Percentiles rank a stretch among this genome's conserved stretches.
Evolutionary conservation across 2,329 filamentous ascomycete genomes (phyloP).

Genomic region (Ceratocystis alfenasii): DNA sequence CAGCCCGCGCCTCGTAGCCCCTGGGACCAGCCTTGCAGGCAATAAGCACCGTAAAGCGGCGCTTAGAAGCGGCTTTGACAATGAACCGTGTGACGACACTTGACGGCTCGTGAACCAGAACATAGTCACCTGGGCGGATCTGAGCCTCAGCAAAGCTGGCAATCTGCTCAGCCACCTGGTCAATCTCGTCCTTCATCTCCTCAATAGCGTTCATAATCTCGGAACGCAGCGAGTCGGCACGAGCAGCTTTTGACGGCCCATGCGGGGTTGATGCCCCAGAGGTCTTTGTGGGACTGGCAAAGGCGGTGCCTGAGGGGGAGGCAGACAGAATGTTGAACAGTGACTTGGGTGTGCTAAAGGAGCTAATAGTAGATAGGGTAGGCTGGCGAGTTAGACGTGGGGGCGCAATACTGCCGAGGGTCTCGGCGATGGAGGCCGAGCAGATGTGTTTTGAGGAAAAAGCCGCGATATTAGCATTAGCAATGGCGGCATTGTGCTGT

Average conservation of each 20-base stretch:
- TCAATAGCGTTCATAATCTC: slow-evolving; percentile 90
- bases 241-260: slow-evolving; percentile 28
- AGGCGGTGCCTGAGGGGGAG: slow-evolving; percentile 47
- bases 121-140: slow-evolving; percentile 85
- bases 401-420: slow-evolving; percentile 21
- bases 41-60: slow-evolving; percentile 83
- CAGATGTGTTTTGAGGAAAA: slow-evolving; percentile 24
- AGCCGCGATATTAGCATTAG: slow-evolving; percentile 29
- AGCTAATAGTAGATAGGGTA: slow-evolving; percentile 49
- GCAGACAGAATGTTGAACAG: slow-evolving; percentile 66
- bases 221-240: slow-evolving; percentile 61
- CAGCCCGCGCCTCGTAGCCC: slow-evolving; percentile 29
- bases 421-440: slow-evolving; percentile 24
- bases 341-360: slow-evolving; percentile 57
- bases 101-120: slow-evolving; percentile 79
- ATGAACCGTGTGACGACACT: slow-evolving; percentile 82
- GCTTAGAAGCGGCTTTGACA: slow-evolving; percentile 71
- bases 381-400: slow-evolving; percentile 18
- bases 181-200: slow-evolving; percentile 91
- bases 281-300: slow-evolving; percentile 39
- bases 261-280: slow-evolving; percentile 42
- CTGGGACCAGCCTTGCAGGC: slow-evolving; percentile 48
- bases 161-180: slow-evolving; percentile 86
- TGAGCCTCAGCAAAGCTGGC: slow-evolving; percentile 78
- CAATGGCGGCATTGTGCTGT: slow-evolving; percentile 28